Conservation (phyloP, 2,329 filamentous ascomycete genomes). For the Fusarium pseudograminearum region DNA sequence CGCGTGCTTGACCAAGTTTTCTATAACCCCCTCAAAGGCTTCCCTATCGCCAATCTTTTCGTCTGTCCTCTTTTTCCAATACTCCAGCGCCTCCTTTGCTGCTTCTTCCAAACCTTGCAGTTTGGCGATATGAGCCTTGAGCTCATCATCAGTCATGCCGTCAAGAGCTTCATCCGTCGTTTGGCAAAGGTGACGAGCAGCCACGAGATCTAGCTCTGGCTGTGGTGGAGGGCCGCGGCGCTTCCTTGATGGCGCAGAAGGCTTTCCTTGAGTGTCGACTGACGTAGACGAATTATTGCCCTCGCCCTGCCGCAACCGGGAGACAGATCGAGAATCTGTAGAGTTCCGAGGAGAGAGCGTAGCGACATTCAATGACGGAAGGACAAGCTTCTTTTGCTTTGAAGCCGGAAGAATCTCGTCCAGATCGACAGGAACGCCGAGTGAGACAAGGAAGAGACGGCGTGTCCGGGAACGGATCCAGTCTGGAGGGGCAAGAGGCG, state of each 20-base stretch:
- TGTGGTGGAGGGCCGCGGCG: conserved; percentile 72
- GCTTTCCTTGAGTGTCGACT: conserved; percentile 69
- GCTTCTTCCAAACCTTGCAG: conserved; percentile 76
- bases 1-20: conserved; percentile 93
- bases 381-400: conserved; percentile 96
- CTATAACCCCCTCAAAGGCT: conserved; percentile 95
- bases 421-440: conserved; percentile 94
- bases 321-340: conserved; percentile 63
- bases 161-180: conserved; percentile 86
- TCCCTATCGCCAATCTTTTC: conserved; percentile 91
- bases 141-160: conserved; percentile 82
- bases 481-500: conserved; percentile 93
- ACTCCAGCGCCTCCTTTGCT: conserved; percentile 83
- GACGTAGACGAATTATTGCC: conserved; percentile 69
- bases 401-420: conserved; percentile 97
- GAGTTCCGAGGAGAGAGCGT: conserved; percentile 68
- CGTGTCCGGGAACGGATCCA: conserved; percentile 98
- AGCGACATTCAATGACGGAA: conserved; percentile 86
- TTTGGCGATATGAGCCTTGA: conserved; percentile 76
- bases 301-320: conserved; percentile 60
- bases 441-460: conserved; percentile 92
- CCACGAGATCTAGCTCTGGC: conserved; percentile 82
- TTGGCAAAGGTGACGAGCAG: conserved; percentile 80
- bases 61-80: conserved; percentile 88
- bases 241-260: conserved; percentile 56